Conservation (phyloP, 768 basidiomycete species). For the Mycena maculata region DNA sequence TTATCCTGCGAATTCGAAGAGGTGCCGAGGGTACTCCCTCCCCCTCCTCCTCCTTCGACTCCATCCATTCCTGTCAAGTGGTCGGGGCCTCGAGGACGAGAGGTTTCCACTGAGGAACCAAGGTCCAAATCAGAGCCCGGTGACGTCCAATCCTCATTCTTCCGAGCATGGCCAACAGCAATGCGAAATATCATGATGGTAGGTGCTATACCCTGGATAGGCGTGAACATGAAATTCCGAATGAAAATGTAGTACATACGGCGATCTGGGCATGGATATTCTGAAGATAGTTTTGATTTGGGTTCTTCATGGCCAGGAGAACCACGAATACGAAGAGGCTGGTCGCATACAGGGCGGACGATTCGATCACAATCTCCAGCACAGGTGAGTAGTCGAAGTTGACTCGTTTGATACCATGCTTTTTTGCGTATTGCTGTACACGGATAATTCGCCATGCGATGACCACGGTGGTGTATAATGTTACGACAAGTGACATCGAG, state of each 20-base stretch:
- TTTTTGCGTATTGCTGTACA: conserved; percentile 40
- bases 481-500: conserved; percentile 2
- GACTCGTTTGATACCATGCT: conserved; percentile 37
- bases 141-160: neutral
- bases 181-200: conserved; percentile 8
- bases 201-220: conserved; percentile 8
- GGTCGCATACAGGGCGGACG: conserved; percentile 12
- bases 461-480: conserved; percentile 10
- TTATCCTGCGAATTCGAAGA: too few relatives aligned
- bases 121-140: neutral
- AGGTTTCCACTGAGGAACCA: neutral
- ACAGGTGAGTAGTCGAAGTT: conserved; percentile 34
- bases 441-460: conserved; percentile 31
- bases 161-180: neutral
- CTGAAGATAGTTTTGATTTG: conserved; percentile 45
- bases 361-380: conserved; percentile 15
- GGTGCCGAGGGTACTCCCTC: too few relatives aligned
- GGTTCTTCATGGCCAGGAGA: conserved; percentile 38
- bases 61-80: too few relatives aligned
- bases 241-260: neutral
- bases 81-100: too few relatives aligned
- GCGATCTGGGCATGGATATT: conserved; percentile 25
- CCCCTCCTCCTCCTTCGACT: too few relatives aligned
- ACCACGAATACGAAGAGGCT: conserved; percentile 37
- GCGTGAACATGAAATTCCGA: neutral